These are phyloP conservation scores for Fusarium napiforme DNA, from an alignment of 2,329 filamentous ascomycete genomes.

Conservation along the genomic window DNA sequence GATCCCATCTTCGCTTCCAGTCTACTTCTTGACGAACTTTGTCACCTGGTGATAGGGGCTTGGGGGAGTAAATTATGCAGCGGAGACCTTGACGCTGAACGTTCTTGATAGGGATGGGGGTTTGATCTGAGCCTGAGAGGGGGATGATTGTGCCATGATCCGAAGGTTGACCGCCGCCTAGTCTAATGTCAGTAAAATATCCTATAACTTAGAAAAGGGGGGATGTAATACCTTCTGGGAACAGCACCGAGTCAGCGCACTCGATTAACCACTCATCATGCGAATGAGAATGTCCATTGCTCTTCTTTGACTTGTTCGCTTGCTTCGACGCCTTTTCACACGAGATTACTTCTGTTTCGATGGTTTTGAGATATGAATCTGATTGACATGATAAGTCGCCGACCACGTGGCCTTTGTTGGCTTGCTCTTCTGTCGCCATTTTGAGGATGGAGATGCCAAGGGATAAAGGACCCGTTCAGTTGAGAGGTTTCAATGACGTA, in stretches of 20 bases:
- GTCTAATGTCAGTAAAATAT: not conserved
- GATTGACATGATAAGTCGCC: constrained; percentile 46
- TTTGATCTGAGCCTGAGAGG: constrained; percentile 9
- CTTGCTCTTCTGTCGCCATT: constrained; percentile 11
- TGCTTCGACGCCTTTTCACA: constrained; percentile 41
- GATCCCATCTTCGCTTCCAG: constrained; percentile 47
- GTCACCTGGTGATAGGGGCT: constrained; percentile 30
- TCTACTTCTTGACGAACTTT: constrained; percentile 44
- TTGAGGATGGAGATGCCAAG: not conserved
- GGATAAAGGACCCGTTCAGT: not conserved
- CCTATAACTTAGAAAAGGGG: rapidly evolving
- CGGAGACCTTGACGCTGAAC: constrained; percentile 45
- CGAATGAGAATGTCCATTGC: constrained; percentile 31
- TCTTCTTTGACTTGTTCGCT: constrained; percentile 35
- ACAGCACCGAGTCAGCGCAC: constrained; percentile 47
- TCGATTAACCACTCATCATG: constrained; percentile 46
- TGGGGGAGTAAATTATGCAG: constrained; percentile 40
- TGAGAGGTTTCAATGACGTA: constrained; percentile 12
- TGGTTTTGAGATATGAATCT: constrained; percentile 41
- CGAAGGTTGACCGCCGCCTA: constrained; percentile 48
- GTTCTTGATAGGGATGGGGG: constrained; percentile 36
- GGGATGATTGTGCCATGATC: constrained; percentile 43
- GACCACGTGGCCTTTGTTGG: constrained; percentile 25
- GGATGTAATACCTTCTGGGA: constrained; percentile 42
- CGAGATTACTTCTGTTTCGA: constrained; percentile 44